These are phyloP conservation scores for Grigorovia transvaalensis DNA, from an alignment of 805 yeast species.

Conservation along the genomic window DNA sequence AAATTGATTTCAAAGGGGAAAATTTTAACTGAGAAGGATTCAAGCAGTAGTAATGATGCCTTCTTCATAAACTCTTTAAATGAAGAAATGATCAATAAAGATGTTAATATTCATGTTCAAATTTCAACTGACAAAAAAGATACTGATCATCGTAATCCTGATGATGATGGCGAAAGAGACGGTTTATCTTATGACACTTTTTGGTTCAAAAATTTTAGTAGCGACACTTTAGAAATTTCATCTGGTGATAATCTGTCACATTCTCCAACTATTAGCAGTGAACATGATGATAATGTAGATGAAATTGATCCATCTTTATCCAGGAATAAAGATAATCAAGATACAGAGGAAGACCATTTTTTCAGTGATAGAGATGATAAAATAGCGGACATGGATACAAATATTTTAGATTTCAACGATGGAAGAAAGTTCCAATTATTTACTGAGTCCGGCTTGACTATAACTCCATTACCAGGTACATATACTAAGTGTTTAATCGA, in stretches of 20 bases:
- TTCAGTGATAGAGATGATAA: neutral
- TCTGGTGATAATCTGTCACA: neutral
- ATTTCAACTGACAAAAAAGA: conserved; percentile 9
- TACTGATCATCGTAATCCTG: no score
- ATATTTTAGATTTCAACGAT: neutral
- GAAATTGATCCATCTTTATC: neutral
- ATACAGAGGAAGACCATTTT: neutral
- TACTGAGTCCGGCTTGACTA: conserved; percentile 12
- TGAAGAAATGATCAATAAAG: conserved; percentile 2
- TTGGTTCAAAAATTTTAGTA: neutral
- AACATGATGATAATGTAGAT: neutral
- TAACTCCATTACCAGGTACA: conserved; percentile 10
- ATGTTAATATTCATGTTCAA: conserved; percentile 19
- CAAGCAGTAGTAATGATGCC: conserved; percentile 13
- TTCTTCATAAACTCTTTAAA: conserved; percentile 13
- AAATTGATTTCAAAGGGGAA: conserved; percentile 22
- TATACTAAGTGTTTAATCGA: conserved; percentile 18
- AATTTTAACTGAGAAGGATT: conserved; percentile 6
- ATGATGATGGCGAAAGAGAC: neutral
- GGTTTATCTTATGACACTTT: neutral
- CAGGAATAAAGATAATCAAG: neutral
- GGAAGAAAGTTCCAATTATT: neutral
- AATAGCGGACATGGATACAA: neutral
- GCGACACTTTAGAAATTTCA: neutral
- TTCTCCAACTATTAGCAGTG: neutral